These are phyloP conservation scores for Davidsoniella eucalypti DNA, from an alignment of 2,329 filamentous ascomycete genomes.

Conservation along the genomic window DNA sequence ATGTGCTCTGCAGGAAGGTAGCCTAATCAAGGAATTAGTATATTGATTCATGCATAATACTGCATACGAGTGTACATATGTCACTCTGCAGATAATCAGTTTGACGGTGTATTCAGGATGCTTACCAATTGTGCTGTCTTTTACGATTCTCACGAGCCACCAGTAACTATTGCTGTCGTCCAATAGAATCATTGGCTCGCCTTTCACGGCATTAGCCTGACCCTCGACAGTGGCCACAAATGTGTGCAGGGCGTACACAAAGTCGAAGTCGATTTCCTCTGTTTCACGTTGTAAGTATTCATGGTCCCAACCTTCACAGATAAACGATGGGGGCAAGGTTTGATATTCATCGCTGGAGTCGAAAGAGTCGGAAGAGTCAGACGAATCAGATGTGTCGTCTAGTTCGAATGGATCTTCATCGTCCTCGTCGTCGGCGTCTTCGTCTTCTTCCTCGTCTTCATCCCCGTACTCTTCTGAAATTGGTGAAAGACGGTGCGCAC, in stretches of 20 bases:
- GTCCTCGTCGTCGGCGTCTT: slow-evolving; percentile 29
- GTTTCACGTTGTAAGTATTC: slow-evolving; percentile 68
- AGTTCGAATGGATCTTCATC: slow-evolving; percentile 22
- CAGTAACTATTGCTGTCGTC: slow-evolving; percentile 99
- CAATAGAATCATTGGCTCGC: slow-evolving; percentile 94
- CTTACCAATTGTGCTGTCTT: slow-evolving; percentile 81
- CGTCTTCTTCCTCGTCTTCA: slow-evolving; percentile 18
- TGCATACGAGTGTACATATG: background rate
- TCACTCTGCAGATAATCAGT: background rate
- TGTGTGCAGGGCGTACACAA: slow-evolving; percentile 94
- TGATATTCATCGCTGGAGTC: too few species aligned
- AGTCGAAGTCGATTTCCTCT: slow-evolving; percentile 99
- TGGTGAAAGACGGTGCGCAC: slow-evolving; percentile 4
- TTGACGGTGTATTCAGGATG: background rate
- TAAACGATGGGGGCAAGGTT: slow-evolving; percentile 9
- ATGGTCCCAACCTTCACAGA: slow-evolving; percentile 58
- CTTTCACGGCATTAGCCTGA: slow-evolving; percentile 94
- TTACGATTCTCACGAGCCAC: slow-evolving; percentile 96
- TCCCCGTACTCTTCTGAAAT: slow-evolving; percentile 13
- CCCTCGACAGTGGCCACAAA: slow-evolving; percentile 97
- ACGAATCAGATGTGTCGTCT: too few species aligned
- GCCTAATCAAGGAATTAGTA: slow-evolving; percentile 34
- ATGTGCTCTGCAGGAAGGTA: slow-evolving; percentile 97
- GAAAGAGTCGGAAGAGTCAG: too few species aligned
- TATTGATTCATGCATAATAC: background rate